Percentiles rank a stretch among this genome's conserved stretches.
phyloP scores from a whole-genome alignment of 352 stramenopile species.

The Pythium guiyangense region DNA sequence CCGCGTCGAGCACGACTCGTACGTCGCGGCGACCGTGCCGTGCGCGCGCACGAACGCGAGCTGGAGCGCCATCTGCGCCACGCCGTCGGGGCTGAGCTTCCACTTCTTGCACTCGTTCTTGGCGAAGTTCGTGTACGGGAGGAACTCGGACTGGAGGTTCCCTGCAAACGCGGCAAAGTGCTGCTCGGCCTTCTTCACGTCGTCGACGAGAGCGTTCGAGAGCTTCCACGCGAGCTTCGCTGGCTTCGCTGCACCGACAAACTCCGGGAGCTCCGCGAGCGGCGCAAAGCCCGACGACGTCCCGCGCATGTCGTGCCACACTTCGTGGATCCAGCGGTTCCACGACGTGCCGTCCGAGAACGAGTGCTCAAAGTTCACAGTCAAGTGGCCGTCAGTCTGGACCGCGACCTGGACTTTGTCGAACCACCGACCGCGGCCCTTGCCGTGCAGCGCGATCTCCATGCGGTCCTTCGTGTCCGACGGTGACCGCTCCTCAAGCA shows the following conservation, averaged over 20 bases:
- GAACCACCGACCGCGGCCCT: conserved; percentile 86
- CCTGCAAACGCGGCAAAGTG: conserved; percentile 59
- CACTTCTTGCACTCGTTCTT: conserved; percentile 91
- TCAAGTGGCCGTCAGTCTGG: conserved; percentile 79
- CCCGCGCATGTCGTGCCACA: conserved; percentile 86
- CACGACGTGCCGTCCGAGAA: conserved; percentile 91
- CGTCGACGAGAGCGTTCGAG: conserved; percentile 67
- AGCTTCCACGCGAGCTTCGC: conserved; percentile 68
- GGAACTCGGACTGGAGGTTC: conserved; percentile 73
- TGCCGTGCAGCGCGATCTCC: conserved; percentile 81
- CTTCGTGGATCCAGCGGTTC: conserved; percentile 92
- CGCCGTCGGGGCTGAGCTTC: conserved; percentile 88
- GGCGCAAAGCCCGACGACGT: conserved; percentile 71
- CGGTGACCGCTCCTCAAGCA: conserved; percentile 76
- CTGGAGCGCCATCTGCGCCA: conserved; percentile 91
- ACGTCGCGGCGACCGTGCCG: conserved; percentile 72
- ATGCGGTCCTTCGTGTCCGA: conserved; percentile 68
- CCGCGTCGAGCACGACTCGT: conserved; percentile 92
- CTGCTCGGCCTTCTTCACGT: conserved; percentile 65
- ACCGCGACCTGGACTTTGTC: conserved; percentile 92
- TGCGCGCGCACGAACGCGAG: conserved; percentile 84
- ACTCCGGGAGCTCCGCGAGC: conserved; percentile 62
- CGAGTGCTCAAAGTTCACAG: conserved; percentile 94
- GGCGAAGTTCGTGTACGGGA: conserved; percentile 86
- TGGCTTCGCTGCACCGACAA: conserved; percentile 33